Conservation (phyloP, 768 basidiomycete genomes). For the Megacollybia marginata region DNA sequence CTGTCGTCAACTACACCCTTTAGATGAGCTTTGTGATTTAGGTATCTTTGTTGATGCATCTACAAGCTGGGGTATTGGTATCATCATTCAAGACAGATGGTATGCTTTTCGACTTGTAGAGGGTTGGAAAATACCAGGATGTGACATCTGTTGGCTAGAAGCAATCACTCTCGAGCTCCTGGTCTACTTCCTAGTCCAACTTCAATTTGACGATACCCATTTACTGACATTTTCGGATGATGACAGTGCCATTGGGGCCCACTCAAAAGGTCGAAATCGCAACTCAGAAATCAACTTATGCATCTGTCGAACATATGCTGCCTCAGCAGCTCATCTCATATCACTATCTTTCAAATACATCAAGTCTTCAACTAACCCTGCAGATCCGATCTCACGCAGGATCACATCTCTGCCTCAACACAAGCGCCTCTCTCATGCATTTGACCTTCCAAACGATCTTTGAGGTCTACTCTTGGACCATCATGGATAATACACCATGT, state of each 20-base stretch:
- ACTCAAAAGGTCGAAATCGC: not conserved
- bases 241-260: not conserved
- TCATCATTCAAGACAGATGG: not conserved
- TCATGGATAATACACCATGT: not conserved
- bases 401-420: not conserved
- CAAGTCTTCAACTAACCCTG: conserved; percentile 7
- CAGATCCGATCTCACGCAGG: conserved; percentile 16
- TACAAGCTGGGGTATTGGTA: conserved; percentile 2
- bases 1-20: not conserved
- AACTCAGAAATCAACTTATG: conserved; percentile 8
- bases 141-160: conserved; percentile 6
- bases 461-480: not conserved
- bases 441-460: conserved; percentile 2
- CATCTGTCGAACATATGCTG: conserved; percentile 5
- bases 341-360: conserved; percentile 8
- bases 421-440: not conserved
- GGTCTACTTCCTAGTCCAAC: conserved; percentile 5
- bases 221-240: conserved; percentile 3
- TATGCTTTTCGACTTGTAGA: not conserved
- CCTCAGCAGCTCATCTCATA: conserved; percentile 1
- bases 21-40: not conserved
- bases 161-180: conserved; percentile 8
- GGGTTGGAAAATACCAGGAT: conserved; percentile 8
- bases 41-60: conserved; percentile 8
- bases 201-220: not conserved